These are phyloP conservation scores for Zangia roseola DNA, from an alignment of 768 basidiomycete species.

Conservation along the genomic window DNA sequence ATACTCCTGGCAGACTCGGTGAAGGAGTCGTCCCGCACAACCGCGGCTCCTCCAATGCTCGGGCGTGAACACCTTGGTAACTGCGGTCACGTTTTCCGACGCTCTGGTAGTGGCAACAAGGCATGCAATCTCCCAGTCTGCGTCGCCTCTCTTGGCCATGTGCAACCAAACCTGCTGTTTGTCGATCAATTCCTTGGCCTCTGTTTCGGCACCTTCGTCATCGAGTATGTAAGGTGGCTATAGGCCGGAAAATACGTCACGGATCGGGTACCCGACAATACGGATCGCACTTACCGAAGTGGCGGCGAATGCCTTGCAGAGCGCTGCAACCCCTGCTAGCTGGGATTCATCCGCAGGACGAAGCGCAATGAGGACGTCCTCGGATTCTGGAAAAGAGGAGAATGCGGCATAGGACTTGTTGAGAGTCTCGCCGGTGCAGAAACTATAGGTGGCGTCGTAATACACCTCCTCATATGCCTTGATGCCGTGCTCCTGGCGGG, in stretches of 20 bases:
- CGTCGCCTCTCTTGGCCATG: conserved; percentile 34
- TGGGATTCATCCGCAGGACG: conserved; percentile 37
- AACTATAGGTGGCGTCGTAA: conserved; percentile 59
- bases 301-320: conserved; percentile 56
- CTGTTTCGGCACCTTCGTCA: conserved; percentile 39
- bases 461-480: conserved; percentile 44
- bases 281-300: conserved; percentile 48
- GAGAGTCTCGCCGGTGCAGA: conserved; percentile 49
- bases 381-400: conserved; percentile 2
- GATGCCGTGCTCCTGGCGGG: conserved; percentile 3
- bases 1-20: conserved; percentile 54
- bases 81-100: conserved; percentile 52
- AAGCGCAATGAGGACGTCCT: conserved; percentile 25
- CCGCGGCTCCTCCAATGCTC: conserved; percentile 49
- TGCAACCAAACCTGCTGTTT: conserved; percentile 61
- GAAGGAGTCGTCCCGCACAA: conserved; percentile 62
- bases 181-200: conserved; percentile 51
- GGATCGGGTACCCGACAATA: not conserved
- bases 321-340: conserved; percentile 35
- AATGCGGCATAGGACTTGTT: conserved; percentile 5
- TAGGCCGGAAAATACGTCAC: not conserved
- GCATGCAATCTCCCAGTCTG: conserved; percentile 47
- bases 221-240: conserved; percentile 59
- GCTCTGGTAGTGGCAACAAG: conserved; percentile 70
- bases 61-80: conserved; percentile 72